phyloP scores from a whole-genome alignment of 2,329 filamentous ascomycete genomes.

The Cladosporium sp. region DNA sequence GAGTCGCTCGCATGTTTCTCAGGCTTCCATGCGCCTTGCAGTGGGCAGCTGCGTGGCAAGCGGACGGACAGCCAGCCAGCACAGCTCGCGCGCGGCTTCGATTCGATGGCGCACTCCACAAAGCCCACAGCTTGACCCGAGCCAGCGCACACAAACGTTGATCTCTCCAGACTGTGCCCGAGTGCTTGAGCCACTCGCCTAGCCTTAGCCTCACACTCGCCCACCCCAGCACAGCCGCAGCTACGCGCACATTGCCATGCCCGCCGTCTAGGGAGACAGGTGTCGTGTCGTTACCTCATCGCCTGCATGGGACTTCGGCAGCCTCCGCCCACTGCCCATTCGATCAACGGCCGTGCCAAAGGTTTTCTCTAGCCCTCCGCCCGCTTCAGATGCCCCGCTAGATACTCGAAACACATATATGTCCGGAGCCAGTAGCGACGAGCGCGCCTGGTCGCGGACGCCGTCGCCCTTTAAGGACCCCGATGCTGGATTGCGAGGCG shows the following conservation, averaged over 20 bases:
- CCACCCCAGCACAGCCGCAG: background rate
- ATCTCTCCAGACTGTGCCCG: background rate
- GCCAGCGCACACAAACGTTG: background rate
- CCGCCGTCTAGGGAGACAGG: background rate
- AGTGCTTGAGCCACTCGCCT: background rate
- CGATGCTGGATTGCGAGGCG: constrained; percentile 74
- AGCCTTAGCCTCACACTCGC: background rate
- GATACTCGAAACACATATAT: constrained; percentile 1
- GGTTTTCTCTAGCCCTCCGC: background rate
- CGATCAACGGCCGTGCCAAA: background rate
- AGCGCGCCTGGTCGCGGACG: constrained; percentile 16
- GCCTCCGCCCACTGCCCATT: background rate
- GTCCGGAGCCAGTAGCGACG: constrained; percentile 6
- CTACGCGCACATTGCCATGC: background rate
- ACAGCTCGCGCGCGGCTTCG: background rate
- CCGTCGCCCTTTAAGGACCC: constrained; percentile 29
- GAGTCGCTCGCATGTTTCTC: too few relatives aligned
- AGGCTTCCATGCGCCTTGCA: too few relatives aligned
- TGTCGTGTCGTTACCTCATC: background rate
- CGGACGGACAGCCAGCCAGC: too few relatives aligned
- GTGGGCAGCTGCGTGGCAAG: too few relatives aligned
- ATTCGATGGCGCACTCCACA: background rate
- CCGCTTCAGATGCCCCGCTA: constrained; percentile 10
- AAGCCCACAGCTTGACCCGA: background rate
- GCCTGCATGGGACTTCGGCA: background rate